These are phyloP conservation scores for Aspergillus haitiensis DNA, from an alignment of 495 filamentous ascomycete genomes.

Conservation along the genomic window DNA sequence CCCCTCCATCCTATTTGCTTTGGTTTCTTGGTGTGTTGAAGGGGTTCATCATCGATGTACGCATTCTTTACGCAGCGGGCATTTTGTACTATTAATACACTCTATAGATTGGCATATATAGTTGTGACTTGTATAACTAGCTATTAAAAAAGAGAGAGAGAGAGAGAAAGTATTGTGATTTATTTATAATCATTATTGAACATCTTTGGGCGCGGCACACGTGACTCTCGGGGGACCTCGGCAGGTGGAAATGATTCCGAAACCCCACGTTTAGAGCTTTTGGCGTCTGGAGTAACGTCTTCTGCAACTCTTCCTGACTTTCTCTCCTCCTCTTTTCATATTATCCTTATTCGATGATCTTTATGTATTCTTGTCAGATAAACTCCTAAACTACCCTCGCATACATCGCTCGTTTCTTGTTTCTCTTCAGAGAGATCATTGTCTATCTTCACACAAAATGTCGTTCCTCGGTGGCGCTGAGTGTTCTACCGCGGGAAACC, in stretches of 20 bases:
- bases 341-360: conserved; percentile 2
- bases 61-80: not conserved
- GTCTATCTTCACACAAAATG: conserved; percentile 52
- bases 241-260: conserved; percentile 27
- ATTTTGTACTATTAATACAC: not conserved
- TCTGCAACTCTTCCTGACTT: conserved; percentile 10
- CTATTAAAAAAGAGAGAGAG: too few species aligned
- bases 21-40: not conserved
- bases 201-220: conserved; percentile 17
- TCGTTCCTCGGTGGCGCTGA: conserved; percentile 94
- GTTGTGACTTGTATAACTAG: not conserved
- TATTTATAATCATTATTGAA: not conserved
- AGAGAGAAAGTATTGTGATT: not conserved
- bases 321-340: not conserved
- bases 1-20: not conserved
- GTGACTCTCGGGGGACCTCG: conserved; percentile 43
- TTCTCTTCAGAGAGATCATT: conserved; percentile 1
- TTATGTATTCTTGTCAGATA: conserved; percentile 5
- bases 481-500: conserved; percentile 95
- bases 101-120: not conserved
- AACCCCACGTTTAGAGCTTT: conserved; percentile 39
- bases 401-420: not conserved
- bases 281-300: conserved; percentile 3
- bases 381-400: not conserved
- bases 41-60: not conserved